Evolutionary conservation across 1,284 basidiomycete species (phyloP), one percentile per base, ranked within the genome.

Genomic region (Ganoderma meredithae): DNA sequence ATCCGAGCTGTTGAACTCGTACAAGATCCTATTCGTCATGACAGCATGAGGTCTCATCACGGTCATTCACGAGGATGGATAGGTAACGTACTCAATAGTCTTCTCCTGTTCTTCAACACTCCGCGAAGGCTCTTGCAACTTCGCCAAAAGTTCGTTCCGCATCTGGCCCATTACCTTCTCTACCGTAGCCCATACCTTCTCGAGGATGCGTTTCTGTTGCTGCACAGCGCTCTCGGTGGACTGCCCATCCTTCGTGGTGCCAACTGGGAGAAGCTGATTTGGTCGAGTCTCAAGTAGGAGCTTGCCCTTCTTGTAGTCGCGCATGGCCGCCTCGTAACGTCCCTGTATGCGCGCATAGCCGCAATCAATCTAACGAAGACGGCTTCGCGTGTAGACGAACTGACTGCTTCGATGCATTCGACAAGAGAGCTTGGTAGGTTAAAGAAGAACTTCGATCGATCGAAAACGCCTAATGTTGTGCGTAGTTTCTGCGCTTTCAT

Each of bases 361-460:
- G 15, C 2, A 22, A 8, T 60, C 64, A 39, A n/a, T 55, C 52
- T 62, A 49, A 44, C 13, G 31, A 13, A 25, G 27, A 33, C 52
- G 13, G 6, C 8, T 33, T 25, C 27, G 17, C 33, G 52, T 33
- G 17, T 31, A 17, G 8, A 55, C 12, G 12, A 3, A 84, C 91
- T 72, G 75, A 95, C 95, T 68, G 91, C 91, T 81, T 96, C 92
- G 62, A 99, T 94, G 22, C 88, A 92, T 78, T 98, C 97, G 31
- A 94, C 88, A n/a, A 99, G 87, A 56, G 93, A 92, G 27, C 94
- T 93, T 0, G 98, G 97, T 25, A 99, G 86, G 77, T 98, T 99
- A 87, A 99, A 99, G 80, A 99, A 96, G 86, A 99, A 99, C 76
- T 97, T 98, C 66, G 95, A 97, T 60, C 96, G 89, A 74, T 99